A percentile compares a stretch with the other conserved stretches of the same genome.
Evolutionary conservation across 139 green algal species (phyloP).

Genomic region (Coccomyxa sp.): DNA sequence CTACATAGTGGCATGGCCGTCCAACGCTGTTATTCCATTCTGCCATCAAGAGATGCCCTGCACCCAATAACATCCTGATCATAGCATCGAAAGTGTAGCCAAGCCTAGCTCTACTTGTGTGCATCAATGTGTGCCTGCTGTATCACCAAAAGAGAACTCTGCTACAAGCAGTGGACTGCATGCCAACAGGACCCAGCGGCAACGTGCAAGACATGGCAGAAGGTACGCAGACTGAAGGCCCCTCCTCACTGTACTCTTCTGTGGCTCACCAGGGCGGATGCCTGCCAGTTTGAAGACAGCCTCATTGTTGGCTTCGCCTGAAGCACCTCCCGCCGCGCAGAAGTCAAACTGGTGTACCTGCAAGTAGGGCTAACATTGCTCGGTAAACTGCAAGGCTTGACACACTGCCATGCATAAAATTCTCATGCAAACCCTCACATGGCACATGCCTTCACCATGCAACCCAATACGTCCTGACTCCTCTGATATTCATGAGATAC

Average conservation of each 20-base stretch:
- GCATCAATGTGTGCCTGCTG: too few relatives aligned
- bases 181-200: too few relatives aligned
- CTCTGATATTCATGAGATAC: background rate
- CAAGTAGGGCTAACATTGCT: background rate
- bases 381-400: background rate
- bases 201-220: too few relatives aligned
- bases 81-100: too few relatives aligned
- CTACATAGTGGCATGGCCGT: constrained; percentile 53
- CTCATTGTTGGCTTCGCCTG: constrained; percentile 51
- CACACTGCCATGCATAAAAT: background rate
- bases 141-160: too few relatives aligned
- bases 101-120: too few relatives aligned
- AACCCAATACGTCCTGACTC: background rate
- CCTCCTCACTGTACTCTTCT: too few relatives aligned
- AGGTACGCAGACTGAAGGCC: too few relatives aligned
- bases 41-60: constrained; percentile 27
- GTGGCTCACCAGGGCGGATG: constrained; percentile 13
- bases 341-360: constrained; percentile 27
- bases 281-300: constrained; percentile 40
- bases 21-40: constrained; percentile 39
- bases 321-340: constrained; percentile 43
- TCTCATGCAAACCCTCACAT: background rate
- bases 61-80: too few relatives aligned
- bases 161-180: too few relatives aligned
- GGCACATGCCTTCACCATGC: background rate